Evolutionary conservation across 1,284 basidiomycete genomes (phyloP), one percentile per base, ranked within the genome.

Genomic region (Malassezia restricta): DNA sequence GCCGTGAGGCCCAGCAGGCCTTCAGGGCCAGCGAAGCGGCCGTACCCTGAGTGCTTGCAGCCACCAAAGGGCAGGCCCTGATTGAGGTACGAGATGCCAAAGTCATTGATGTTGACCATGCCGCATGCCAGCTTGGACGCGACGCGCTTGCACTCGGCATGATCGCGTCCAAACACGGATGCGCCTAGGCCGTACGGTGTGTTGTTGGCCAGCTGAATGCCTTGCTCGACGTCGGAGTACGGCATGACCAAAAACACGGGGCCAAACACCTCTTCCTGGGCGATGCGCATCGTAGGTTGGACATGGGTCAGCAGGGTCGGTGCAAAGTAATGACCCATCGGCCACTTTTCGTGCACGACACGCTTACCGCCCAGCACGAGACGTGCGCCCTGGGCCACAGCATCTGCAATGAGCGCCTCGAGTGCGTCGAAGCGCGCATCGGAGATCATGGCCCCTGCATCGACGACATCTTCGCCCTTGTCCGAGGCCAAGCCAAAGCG

Each of bases 1-100:
- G 85, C 85, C 40, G 87, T 91, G 42, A 98, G 75, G 3, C 83
- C 78, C 31, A 87, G 81, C 35, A 98, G 78, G 24, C 92, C 92
- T 76, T 98, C 92, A 0, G 86, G 84, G 8, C 92, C 92, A 55
- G 45, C 64, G 43, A 65, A 62, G 27, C 55, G 38, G 31, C 51
- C 59, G 46, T 64, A 66, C 1, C 65, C 68, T 7, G 58, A 61
- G 43, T 63, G 56, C 74, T 95, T 96, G 45, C 81, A 80, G 31
- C 90, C 91, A 31, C 91, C 91, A 57, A 96, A 96, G 4, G 91
- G 90, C 63, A 94, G 78, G 66, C 87, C 85, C 78, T 95, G 91
- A 73, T 87, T 92, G 61, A 73, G 57, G 73, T 95, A 96, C 76
- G 85, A 90, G 3, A 90, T 85, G 20, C 83, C 90, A 74, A 86